Conservation (phyloP, 352 stramenopile species). For the Salisapilia sapeloensis region DNA sequence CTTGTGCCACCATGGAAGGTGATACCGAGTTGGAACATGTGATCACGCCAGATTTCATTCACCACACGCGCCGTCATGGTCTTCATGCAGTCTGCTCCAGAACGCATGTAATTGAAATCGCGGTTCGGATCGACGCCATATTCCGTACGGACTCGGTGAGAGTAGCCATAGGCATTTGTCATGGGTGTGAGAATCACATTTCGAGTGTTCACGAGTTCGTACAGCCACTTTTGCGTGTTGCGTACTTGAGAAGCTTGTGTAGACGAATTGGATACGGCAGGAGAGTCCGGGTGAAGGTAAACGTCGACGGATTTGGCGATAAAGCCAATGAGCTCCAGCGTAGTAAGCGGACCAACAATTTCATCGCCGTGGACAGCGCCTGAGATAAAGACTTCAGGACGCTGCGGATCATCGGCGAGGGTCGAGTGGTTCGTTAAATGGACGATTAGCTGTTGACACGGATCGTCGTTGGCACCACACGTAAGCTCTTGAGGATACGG, state of each 20-base stretch:
- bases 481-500: conserved; percentile 47
- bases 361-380: conserved; percentile 95
- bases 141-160: conserved; percentile 68
- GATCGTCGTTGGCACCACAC: conserved; percentile 31
- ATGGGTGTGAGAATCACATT: conserved; percentile 78
- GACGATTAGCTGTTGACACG: conserved; percentile 75
- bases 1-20: conserved; percentile 98
- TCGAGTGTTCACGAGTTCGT: conserved; percentile 76
- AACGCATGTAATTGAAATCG: conserved; percentile 95
- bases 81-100: conserved; percentile 81
- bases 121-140: conserved; percentile 90
- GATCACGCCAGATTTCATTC: conserved; percentile 93
- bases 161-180: conserved; percentile 91
- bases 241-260: no score
- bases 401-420: conserved; percentile 25
- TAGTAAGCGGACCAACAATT: conserved; percentile 81
- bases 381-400: conserved; percentile 93
- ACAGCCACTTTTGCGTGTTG: conserved; percentile 50
- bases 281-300: no score
- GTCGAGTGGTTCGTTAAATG: conserved; percentile 82
- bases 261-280: no score
- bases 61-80: conserved; percentile 91
- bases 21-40: conserved; percentile 94
- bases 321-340: conserved; percentile 83
- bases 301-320: conserved; percentile 40